These are phyloP conservation scores for Castanea mollissima DNA, from an alignment of 306 rosid genomes.

Conservation along the genomic window DNA sequence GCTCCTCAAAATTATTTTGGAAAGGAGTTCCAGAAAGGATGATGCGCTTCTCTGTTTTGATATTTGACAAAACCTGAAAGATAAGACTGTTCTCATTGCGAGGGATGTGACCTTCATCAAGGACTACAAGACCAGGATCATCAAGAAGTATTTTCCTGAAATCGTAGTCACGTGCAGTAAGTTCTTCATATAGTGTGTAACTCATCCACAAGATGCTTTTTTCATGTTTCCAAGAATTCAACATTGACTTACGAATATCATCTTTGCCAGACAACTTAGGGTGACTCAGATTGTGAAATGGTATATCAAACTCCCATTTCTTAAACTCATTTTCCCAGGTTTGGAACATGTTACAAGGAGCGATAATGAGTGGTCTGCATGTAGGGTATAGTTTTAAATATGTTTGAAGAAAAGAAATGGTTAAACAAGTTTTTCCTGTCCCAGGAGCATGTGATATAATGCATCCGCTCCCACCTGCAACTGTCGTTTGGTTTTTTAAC, in stretches of 20 bases:
- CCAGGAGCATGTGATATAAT: conserved; percentile 84
- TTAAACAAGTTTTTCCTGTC: conserved; percentile 71
- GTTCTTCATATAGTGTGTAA: conserved; percentile 44
- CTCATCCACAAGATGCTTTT: conserved; percentile 58
- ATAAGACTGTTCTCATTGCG: conserved; percentile 38
- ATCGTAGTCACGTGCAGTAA: conserved; percentile 16
- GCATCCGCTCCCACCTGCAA: conserved; percentile 49
- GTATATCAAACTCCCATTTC: conserved; percentile 58
- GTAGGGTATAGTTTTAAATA: conserved; percentile 40
- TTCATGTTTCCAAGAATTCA: conserved; percentile 45
- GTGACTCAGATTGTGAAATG: conserved; percentile 65
- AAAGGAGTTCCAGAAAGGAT: conserved; percentile 78
- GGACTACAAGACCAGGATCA: conserved; percentile 46
- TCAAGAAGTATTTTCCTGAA: conserved; percentile 40
- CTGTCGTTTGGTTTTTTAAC: conserved; percentile 20
- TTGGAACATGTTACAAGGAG: conserved; percentile 62
- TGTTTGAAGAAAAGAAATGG: conserved; percentile 58
- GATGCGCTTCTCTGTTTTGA: conserved; percentile 54
- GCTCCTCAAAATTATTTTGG: conserved; percentile 66
- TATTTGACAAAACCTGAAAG: conserved; percentile 42
- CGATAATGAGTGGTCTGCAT: conserved; percentile 59
- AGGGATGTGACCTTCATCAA: conserved; percentile 78
- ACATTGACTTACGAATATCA: conserved; percentile 33
- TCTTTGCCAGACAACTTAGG: conserved; percentile 36
- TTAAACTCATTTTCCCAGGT: conserved; percentile 78